Evolutionary conservation across 2,329 filamentous ascomycete genomes (phyloP).

Genomic region (Podosphaera fusca): DNA sequence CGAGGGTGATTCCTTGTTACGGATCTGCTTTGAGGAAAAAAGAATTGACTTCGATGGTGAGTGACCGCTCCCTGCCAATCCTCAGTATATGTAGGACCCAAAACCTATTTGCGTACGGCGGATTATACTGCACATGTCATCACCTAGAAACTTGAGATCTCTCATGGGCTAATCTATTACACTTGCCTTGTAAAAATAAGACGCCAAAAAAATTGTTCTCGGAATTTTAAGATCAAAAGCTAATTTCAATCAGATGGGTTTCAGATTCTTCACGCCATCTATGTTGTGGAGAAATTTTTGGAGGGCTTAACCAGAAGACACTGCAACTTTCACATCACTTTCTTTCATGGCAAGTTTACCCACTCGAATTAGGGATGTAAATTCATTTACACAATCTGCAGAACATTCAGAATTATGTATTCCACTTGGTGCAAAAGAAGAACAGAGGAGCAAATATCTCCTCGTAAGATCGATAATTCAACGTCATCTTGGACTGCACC

Average conservation of each 20-base stretch:
- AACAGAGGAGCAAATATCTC: conserved; percentile 22
- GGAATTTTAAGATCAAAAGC: background rate
- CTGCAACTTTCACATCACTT: conserved; percentile 49
- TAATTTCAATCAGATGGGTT: conserved; percentile 27
- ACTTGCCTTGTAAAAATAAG: background rate
- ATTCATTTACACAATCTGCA: conserved; percentile 6
- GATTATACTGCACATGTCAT: no score
- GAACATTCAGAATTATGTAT: conserved; percentile 30
- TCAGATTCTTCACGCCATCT: conserved; percentile 48
- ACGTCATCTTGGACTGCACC: conserved; percentile 25
- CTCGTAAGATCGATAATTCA: conserved; percentile 40
- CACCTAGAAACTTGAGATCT: background rate
- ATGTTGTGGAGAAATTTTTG: conserved; percentile 44
- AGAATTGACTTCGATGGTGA: conserved; percentile 37
- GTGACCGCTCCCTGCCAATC: conserved; percentile 3
- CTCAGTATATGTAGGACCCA: background rate
- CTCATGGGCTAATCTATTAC: background rate
- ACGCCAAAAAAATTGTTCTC: background rate
- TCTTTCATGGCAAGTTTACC: conserved; percentile 25
- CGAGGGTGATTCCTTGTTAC: conserved; percentile 49
- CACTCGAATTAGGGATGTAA: background rate
- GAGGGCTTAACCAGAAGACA: conserved; percentile 33
- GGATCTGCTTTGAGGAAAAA: conserved; percentile 36
- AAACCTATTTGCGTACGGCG: no score
- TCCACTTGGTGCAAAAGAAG: conserved; percentile 19